Evolutionary conservation across 179 eudicot genomes (phyloP), one percentile per base, ranked within the genome.

Genomic region (Beta macrorhiza): DNA sequence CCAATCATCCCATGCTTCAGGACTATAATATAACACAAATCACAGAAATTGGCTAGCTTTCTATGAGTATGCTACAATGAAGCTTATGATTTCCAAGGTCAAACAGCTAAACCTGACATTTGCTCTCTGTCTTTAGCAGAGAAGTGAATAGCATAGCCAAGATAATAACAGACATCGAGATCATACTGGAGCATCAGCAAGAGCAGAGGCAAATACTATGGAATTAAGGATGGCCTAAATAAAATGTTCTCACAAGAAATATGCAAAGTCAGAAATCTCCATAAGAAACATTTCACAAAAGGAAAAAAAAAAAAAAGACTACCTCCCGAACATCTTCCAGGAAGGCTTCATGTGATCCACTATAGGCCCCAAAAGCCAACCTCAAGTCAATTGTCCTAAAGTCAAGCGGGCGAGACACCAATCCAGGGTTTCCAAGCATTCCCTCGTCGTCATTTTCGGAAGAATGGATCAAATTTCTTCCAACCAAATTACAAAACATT

Each of bases 281-380:
- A 62, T 47, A 65, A 79, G 2, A 63, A 12, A 61, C 58, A 63
- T n/a, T 74, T 19, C 29, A 52, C n/a, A 37, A 37, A 37, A 32
- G 37, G 57, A 59, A 72, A 13, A 16, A 56, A 74, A 16, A 69
- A 32, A 5, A 44, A 61, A 70, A 37, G 44, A 81, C 22, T 91
- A 94, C 99, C 97, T 94, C 95, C 68, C 86, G 90, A 76, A 97
- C 95, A 87, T 97, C 99, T 77, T 97, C 99, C 80, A 86, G 86
- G 84, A 97, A 97, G 59, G 98, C 91, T 89, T 92, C 95, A 85
- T 90, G 94, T 16, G 93, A 97, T 82, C 96, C 96, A 76, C 85
- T 82, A 80, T 97, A 97, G 76, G 90, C 86, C 58, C 99, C 98
- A 76, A 87, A 89, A 70, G 97, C 95, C 93, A 97, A 83, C 86